Evolutionary conservation across 495 filamentous ascomycete genomes (phyloP).

Genomic region (Aspergillus diversus): DNA sequence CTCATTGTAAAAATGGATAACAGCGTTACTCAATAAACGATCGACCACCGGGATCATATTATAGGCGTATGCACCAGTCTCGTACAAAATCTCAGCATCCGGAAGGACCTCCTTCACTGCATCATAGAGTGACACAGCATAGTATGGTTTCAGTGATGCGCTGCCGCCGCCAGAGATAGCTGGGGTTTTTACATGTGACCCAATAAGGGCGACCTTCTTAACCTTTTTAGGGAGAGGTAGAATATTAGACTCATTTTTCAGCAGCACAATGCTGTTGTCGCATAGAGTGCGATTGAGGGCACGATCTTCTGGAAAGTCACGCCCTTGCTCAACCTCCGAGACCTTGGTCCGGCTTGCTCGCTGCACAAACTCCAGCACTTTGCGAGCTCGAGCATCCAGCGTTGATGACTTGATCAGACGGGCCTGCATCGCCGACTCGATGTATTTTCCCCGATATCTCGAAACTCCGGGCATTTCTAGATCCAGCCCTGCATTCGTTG

Average conservation of each 20-base stretch:
- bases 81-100: conserved; percentile 54
- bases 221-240: conserved; percentile 62
- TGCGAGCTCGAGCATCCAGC: conserved; percentile 59
- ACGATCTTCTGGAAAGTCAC: conserved; percentile 63
- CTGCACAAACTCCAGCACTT: conserved; percentile 58
- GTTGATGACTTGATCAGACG: conserved; percentile 57
- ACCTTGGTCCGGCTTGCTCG: conserved; percentile 54
- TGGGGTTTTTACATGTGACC: conserved; percentile 72
- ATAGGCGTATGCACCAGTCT: conserved; percentile 60
- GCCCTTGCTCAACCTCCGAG: conserved; percentile 49
- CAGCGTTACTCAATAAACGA: conserved; percentile 49
- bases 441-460: conserved; percentile 50
- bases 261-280: conserved; percentile 68
- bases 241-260: conserved; percentile 68
- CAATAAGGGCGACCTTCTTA: conserved; percentile 70
- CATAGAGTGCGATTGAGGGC: conserved; percentile 61
- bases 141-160: conserved; percentile 75
- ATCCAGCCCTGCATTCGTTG: conserved; percentile 66
- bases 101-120: conserved; percentile 59
- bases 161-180: conserved; percentile 78
- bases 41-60: conserved; percentile 60
- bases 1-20: conserved; percentile 58
- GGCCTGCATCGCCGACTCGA: conserved; percentile 54
- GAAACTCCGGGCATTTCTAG: conserved; percentile 73
- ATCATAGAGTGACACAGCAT: conserved; percentile 65